phyloP scores from a whole-genome alignment of 805 yeast genomes.

The Hanseniaspora pseudoguilliermondii region DNA sequence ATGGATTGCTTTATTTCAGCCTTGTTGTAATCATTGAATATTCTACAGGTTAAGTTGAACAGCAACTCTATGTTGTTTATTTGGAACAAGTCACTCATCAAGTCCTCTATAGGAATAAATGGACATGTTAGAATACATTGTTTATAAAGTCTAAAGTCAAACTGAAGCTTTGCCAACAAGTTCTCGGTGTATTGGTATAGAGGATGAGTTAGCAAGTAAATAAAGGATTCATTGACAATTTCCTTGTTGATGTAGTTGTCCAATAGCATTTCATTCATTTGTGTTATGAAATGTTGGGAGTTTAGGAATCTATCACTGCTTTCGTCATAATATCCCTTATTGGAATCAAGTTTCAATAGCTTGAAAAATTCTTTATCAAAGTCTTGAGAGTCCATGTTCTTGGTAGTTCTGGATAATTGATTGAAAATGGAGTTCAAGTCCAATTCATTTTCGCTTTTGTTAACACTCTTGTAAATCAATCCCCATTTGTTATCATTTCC shows the following conservation, averaged over 20 bases:
- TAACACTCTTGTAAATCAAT: conserved; percentile 20
- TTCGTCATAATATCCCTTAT: conserved; percentile 46
- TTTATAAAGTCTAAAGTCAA: conserved; percentile 53
- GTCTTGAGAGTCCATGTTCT: conserved; percentile 14
- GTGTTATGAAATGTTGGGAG: conserved; percentile 43
- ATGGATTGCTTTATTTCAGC: conserved; percentile 42
- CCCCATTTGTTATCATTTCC: conserved; percentile 13
- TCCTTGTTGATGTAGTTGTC: conserved; percentile 18
- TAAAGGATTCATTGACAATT: conserved; percentile 44
- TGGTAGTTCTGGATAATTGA: background rate
- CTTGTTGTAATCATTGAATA: conserved; percentile 51
- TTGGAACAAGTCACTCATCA: conserved; percentile 46
- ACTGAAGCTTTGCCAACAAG: conserved; percentile 40
- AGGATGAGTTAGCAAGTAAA: conserved; percentile 78
- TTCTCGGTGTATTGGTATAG: conserved; percentile 48
- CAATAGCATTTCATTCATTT: conserved; percentile 35
- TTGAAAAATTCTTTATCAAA: conserved; percentile 27
- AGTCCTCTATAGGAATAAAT: conserved; percentile 49
- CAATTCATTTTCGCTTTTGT: conserved; percentile 15
- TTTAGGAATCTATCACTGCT: conserved; percentile 42
- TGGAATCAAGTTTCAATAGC: conserved; percentile 22
- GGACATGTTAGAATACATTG: conserved; percentile 76
- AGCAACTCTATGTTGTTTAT: conserved; percentile 51
- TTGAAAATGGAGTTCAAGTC: conserved; percentile 3
- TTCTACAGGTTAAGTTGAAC: conserved; percentile 52